Evolutionary conservation across 2,329 filamentous ascomycete genomes (phyloP).

Genomic region (Penicillium sp.): DNA sequence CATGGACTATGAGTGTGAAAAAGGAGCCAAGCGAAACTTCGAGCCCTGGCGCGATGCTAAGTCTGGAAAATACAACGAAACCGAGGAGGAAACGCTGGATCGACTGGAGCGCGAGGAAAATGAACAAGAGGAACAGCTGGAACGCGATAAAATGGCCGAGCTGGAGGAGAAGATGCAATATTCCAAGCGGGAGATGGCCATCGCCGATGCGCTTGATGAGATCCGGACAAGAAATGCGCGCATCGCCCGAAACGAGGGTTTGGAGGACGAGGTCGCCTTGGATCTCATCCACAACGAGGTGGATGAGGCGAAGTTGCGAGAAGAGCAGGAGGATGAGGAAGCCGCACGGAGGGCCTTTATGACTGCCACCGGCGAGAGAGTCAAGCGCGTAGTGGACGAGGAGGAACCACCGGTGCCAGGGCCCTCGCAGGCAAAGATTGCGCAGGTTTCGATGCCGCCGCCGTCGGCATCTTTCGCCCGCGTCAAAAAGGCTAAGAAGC

Average conservation of each 20-base stretch:
- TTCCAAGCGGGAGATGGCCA: constrained; percentile 92
- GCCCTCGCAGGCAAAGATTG: constrained; percentile 41
- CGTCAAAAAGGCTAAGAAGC: constrained; percentile 85
- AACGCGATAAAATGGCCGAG: constrained; percentile 92
- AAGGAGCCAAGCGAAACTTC: constrained; percentile 88
- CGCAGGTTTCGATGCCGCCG: constrained; percentile 47
- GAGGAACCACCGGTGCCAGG: constrained; percentile 41
- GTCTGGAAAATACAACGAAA: constrained; percentile 68
- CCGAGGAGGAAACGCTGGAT: constrained; percentile 84
- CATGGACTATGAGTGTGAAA: constrained; percentile 83
- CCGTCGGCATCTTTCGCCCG: constrained; percentile 72
- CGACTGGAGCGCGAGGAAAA: constrained; percentile 78
- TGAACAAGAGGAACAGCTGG: constrained; percentile 67
- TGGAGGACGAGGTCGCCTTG: constrained; percentile 62
- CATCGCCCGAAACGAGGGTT: constrained; percentile 75
- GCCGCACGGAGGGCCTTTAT: constrained; percentile 79
- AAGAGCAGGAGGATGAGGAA: constrained; percentile 84
- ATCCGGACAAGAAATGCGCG: constrained; percentile 90
- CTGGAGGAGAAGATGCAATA: constrained; percentile 92
- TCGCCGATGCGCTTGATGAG: constrained; percentile 94
- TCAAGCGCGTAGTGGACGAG: constrained; percentile 60
- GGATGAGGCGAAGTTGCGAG: constrained; percentile 64
- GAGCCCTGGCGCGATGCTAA: constrained; percentile 83
- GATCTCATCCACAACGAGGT: constrained; percentile 65
- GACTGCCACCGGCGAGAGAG: constrained; percentile 62